phyloP scores from a whole-genome alignment of 73 alveolate species.

The Urostyla sp. region DNA sequence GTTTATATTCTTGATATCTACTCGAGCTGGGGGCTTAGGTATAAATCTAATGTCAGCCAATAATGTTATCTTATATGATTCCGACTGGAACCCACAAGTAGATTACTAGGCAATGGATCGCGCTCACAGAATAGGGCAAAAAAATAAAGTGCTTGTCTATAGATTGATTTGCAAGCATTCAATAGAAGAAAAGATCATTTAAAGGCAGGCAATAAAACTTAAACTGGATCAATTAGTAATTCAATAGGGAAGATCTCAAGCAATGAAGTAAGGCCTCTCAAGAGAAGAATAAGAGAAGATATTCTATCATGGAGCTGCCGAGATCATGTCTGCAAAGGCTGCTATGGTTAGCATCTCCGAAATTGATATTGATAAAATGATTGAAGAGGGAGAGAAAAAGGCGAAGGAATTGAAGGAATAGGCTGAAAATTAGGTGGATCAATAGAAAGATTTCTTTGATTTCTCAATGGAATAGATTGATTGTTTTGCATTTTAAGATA shows the following conservation, averaged over 20 bases:
- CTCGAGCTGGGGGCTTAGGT: slow-evolving; percentile 90
- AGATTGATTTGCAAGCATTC: slow-evolving; percentile 69
- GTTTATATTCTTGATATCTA: slow-evolving; percentile 71
- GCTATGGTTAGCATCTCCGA: slow-evolving; percentile 25
- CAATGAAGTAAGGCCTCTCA: slow-evolving; percentile 39
- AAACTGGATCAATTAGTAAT: slow-evolving; percentile 78
- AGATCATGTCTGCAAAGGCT: slow-evolving; percentile 67
- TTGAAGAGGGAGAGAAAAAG: slow-evolving; percentile 43
- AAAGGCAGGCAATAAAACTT: slow-evolving; percentile 76
- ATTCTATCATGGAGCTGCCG: slow-evolving; percentile 79
- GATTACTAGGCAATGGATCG: slow-evolving; percentile 91
- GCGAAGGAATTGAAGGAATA: slow-evolving; percentile 12
- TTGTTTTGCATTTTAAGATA: slow-evolving; percentile 12
- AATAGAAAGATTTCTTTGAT: slow-evolving; percentile 25
- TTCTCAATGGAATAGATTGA: slow-evolving; percentile 26
- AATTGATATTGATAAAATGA: slow-evolving; percentile 22
- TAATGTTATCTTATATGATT: slow-evolving; percentile 79
- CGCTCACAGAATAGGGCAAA: slow-evolving; percentile 90
- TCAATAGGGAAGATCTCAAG: slow-evolving; percentile 64
- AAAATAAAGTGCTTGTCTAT: slow-evolving; percentile 77
- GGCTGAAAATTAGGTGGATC: slow-evolving; percentile 30
- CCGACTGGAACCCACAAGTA: slow-evolving; percentile 85
- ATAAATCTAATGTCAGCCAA: slow-evolving; percentile 85
- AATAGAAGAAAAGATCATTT: slow-evolving; percentile 82
- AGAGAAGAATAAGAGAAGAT: slow-evolving; percentile 79